phyloP scores from a whole-genome alignment of 352 stramenopile species.

The Thraustochytrium striatum region DNA sequence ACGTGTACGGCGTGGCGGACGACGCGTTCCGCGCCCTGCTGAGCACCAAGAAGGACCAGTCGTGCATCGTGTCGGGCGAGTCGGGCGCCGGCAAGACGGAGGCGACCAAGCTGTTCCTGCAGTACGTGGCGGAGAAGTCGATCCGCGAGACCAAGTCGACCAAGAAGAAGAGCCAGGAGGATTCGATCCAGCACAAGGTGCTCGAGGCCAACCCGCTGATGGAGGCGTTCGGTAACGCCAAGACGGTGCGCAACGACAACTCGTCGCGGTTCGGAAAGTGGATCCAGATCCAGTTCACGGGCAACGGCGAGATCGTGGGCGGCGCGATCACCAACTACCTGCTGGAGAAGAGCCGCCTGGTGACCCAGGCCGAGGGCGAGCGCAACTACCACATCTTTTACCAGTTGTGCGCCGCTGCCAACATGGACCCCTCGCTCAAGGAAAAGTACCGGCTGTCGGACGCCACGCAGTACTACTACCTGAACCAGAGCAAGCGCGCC shows the following conservation, averaged over 20 bases:
- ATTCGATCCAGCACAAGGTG: slow-evolving; percentile 56
- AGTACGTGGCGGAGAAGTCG: slow-evolving; percentile 83
- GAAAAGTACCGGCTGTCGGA: slow-evolving; percentile 60
- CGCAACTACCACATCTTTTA: slow-evolving; percentile 93
- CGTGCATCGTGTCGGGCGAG: slow-evolving; percentile 84
- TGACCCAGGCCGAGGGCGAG: slow-evolving; percentile 76
- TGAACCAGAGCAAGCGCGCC: slow-evolving; percentile 74
- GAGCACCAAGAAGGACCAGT: slow-evolving; percentile 72
- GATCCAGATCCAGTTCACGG: slow-evolving; percentile 65
- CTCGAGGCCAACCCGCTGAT: slow-evolving; percentile 90
- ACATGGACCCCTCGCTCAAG: slow-evolving; percentile 7
- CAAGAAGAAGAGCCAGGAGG: not conserved
- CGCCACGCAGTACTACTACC: slow-evolving; percentile 70
- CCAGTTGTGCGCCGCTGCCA: slow-evolving; percentile 69
- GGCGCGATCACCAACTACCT: slow-evolving; percentile 72
- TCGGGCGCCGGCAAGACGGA: slow-evolving; percentile 92
- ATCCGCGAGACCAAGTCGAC: slow-evolving; percentile 1
- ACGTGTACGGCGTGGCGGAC: slow-evolving; percentile 84
- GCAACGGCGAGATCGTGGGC: slow-evolving; percentile 61
- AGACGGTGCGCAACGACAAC: slow-evolving; percentile 77
- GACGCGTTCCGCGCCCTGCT: slow-evolving; percentile 77
- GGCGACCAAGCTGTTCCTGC: slow-evolving; percentile 91
- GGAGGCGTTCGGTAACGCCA: slow-evolving; percentile 81
- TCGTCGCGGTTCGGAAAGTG: slow-evolving; percentile 72
- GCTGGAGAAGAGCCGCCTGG: slow-evolving; percentile 88